Base-by-base conservation (phyloP, 2,329 filamentous ascomycete species). In the Pochonia chlamydosporia region DNA sequence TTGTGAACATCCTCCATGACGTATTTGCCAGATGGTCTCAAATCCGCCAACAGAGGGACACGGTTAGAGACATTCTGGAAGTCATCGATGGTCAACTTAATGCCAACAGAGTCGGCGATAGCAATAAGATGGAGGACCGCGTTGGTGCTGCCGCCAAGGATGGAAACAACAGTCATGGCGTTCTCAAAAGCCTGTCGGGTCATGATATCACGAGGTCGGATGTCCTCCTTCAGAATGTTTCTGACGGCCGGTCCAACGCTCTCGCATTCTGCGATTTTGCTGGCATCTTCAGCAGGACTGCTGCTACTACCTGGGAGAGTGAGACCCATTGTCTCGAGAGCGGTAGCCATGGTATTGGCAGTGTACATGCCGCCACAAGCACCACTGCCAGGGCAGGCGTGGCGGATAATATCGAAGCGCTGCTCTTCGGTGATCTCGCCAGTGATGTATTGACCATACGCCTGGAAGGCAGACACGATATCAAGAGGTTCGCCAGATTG, bases 381-480 rank as follows among this genome's bases (percentile, higher is more conserved):
- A 33, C 87, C 87, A 35, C 66, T 63, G 28, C 70, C 70, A 31
- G 70, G 70, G 54, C 91, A 96, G 37, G 93, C 91, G 63, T 97
- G 76, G 52, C 90, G 82, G 66, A 96, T 96, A 61, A 97, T 92
- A 68, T 97, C 93, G 66, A 90, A 95, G 44, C 93, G 85, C 70
- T 92, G 78, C 61, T 93, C 84, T 70, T 99, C 93, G 54, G 78
- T 86, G 68, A 97, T 96, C 61, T 96, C 82, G 37, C 92, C 92
- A 11, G 87, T 81, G 58, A 99, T 84, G 72, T 91, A 97, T 66
- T 96, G 89, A 23, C 93, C 93, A 63, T 97, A 97, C 5, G 92
- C 87, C 72, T 99, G 93, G 81, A 99, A 99, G 37, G 93, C 93
- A 43, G 90, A 96, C 50, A 99, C 87, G 45, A 99, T 95, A 65